Conservation (phyloP, 192 early-diverging fungal genomes). For the Coemansia sp. region DNA sequence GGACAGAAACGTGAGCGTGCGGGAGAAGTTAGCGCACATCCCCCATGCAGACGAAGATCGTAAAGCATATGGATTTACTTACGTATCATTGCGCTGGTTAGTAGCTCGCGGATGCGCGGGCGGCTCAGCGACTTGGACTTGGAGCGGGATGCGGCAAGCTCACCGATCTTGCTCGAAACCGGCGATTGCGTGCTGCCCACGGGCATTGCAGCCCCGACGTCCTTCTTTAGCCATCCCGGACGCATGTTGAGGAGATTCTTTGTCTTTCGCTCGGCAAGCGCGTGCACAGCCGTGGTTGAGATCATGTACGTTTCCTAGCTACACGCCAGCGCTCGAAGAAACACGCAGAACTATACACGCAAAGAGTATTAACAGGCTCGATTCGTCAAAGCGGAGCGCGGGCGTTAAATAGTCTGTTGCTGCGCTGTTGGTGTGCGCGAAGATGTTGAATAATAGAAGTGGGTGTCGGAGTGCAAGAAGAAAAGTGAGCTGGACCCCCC, state of each 20-base stretch:
- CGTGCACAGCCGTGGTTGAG: constrained; percentile 29
- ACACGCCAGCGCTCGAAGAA: neutral
- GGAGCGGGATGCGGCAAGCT: constrained; percentile 21
- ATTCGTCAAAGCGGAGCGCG: neutral
- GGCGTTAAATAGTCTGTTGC: neutral
- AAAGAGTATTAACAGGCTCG: constrained; percentile 8
- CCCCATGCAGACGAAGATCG: too few species aligned
- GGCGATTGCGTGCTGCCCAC: constrained; percentile 24
- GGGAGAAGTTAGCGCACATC: constrained; percentile 9
- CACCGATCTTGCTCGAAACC: constrained; percentile 31
- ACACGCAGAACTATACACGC: neutral
- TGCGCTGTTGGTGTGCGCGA: neutral
- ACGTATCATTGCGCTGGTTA: constrained; percentile 47
- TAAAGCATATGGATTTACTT: constrained; percentile 29
- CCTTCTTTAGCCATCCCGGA: constrained; percentile 40
- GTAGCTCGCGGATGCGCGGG: constrained; percentile 39
- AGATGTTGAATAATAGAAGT: constrained; percentile 6
- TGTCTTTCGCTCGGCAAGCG: constrained; percentile 43
- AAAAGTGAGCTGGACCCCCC: too few species aligned
- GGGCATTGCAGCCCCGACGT: constrained; percentile 8
- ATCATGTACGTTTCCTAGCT: constrained; percentile 17
- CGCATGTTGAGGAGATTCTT: constrained; percentile 49
- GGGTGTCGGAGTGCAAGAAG: constrained; percentile 4
- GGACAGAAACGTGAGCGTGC: neutral
- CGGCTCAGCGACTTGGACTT: constrained; percentile 45